Base-by-base conservation (phyloP, 371 early-diverging fungal genomes). In the Syncephalis plumigaleata region DNA sequence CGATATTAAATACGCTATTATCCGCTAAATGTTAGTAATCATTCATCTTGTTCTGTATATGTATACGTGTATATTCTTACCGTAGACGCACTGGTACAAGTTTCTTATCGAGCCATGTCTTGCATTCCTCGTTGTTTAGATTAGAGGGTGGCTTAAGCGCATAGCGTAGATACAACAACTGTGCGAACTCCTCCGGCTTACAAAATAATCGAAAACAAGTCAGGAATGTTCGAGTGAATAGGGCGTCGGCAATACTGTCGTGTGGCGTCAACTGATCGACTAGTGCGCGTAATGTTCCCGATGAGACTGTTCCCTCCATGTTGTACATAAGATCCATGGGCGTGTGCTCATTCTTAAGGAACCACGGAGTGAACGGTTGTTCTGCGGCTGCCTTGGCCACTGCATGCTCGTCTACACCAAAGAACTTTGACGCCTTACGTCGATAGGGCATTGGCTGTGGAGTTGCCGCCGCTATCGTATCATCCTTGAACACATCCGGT, bases 221-320 rank as follows among this genome's bases (percentile, higher is more conserved):
- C 60, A 92, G 57, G 59, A 92, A 91, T 1, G 79, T 79, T 27
- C 71, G 71, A 42, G 77, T 75, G 61, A 82, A 91, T 47, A 71
- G 70, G 46, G 79, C 67, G 46, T 92, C 91, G 54, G 31, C 31
- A 31, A 66, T 55, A 3, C 63, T 65, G 31, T 87, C 86, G 52
- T 91, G 92, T 8, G 81, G 63, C 3, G 91, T 91, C 49, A 92
- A 65, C 4, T 87, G 72, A 63, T 91, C 92, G 7, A 91, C 76
- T 39, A 92, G 62, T 1, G 85, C 84, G 11, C 66, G 59, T 42
- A 91, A 65, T 9, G 88, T 91, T 17, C 92, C 91, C 42, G 89
- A 91, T 56, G 79, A 81, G 48, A 92, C 79, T 46, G 64, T 66
- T 4, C 80, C 81, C 25, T 91, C 91, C 61, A 70, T 68, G 47